Base-by-base conservation (phyloP, 2,329 filamentous ascomycete species). In the Aquanectria penicillioides region DNA sequence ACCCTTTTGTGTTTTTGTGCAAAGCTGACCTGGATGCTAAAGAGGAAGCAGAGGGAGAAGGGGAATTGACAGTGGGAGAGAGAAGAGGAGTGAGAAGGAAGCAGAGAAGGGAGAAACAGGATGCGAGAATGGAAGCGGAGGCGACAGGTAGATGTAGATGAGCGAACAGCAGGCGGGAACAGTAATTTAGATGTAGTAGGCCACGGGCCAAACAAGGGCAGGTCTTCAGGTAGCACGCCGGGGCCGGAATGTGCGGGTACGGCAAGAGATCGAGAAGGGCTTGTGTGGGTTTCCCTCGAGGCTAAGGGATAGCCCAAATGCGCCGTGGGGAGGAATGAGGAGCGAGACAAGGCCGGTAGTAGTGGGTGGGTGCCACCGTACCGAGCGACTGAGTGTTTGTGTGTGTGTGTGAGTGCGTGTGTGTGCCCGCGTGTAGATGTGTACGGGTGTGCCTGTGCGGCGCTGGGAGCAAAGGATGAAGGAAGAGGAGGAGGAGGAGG, bases 261-360 rank as follows among this genome's bases (percentile, higher is more conserved):
- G 43, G 50, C 18, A 56, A 51, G 40, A 56, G 48, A 40, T 58
- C 47, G 64, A 56, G 56, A 63, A 49, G 53, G 43, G 41, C 53
- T 59, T 54, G 63, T 52, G 44, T 46, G 47, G 52, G 59, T 59
- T 58, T 64, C 58, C 67, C 65, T 69, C 62, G 61, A 63, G 34
- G 40, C 56, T 54, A 62, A 74, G 72, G 74, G 72, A 72, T 70
- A 73, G 64, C 68, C 69, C 61, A 61, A 59, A 43, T 58, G 62
- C 51, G 57, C 58, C 53, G 67, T 70, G 56, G 55, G 52, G 64
- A 70, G 71, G 74, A 76, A 75, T 76, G 74, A 71, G 59, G 71
- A 62, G 68, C 73, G 69, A 76, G 74, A 76, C 74, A 76, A 63
- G 61, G 28, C 41, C 41, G 36, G 37, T 53, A 57, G 59, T 57